Evolutionary conservation across 208 protist species (phyloP), one percentile per base, ranked within the genome.

Genomic region (Trypanosoma mega): DNA sequence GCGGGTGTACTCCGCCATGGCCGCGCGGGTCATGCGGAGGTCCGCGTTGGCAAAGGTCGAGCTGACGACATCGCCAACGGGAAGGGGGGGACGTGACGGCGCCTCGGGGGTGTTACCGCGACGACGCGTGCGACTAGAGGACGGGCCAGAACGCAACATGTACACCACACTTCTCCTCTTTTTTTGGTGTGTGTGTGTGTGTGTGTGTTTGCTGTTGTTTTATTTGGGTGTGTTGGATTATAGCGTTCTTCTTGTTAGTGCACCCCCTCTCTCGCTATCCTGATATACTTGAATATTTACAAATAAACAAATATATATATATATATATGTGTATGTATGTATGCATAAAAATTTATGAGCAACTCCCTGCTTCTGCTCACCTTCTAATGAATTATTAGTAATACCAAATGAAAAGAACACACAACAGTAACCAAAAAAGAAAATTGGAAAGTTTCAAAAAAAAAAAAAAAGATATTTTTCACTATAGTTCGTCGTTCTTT

Each of bases 31-130:
- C 8, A 75, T 50, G 36, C 60, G 36, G 30, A 89, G 67, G 37
- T 89, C 79, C n/a, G 68, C 56, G 57, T 87, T 82, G 27, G 76
- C 79, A 41, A 88, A 78, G 3, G 80, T 80, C 37, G 74, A 73
- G 29, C 70, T 59, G 16, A 92, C 68, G 16, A 76, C 52, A 54
- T 88, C 85, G 33, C 55, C 67, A 2, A 37, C 54, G 2, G 63
- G 0, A 36, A 30, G 8, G 24, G 0, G 24, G 2, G 20, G 26
- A 26, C 53, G 21, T 31, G 12, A 55, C 26, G 27, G 14, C 11
- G 21, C 9, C 6, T 55, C 53, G 16, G 53, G 43, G 33, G 46
- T 39, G 18, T 18, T 49, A 30, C 45, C 45, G 18, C 54, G 23
- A 31, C 64, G 54, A 5, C 49, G 33, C 24, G 27, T 8, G 48